Percentiles rank a stretch among this genome's conserved stretches.
Conservation (phyloP, 257 asterid species). For the Cynanchum wilfordii region DNA sequence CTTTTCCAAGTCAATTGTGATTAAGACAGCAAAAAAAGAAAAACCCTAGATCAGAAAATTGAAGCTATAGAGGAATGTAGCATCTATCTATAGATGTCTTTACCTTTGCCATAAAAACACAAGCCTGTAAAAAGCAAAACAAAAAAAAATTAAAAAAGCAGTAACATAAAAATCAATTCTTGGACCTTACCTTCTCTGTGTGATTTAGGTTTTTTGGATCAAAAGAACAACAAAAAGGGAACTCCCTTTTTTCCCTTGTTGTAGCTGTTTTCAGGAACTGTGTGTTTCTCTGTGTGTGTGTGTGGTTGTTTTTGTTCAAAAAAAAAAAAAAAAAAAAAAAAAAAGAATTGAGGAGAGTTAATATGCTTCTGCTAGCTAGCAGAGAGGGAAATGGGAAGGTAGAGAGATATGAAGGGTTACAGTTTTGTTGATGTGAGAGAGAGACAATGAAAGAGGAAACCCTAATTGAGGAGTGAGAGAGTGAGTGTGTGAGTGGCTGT, state of each 20-base stretch:
- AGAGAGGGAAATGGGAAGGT: too few species aligned
- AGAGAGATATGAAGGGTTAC: too few species aligned
- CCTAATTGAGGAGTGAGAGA: conserved; percentile 30
- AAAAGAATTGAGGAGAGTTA: neutral
- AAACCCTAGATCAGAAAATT: conserved; percentile 28
- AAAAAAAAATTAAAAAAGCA: conserved; percentile 11
- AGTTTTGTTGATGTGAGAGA: neutral
- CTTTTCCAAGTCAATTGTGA: conserved; percentile 3
- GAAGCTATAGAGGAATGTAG: conserved; percentile 7
- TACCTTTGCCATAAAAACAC: conserved; percentile 17
- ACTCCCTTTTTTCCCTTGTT: conserved; percentile 20
- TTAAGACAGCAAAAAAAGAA: conserved; percentile 7
- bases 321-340: too few species aligned
- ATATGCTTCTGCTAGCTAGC: conserved; percentile 8
- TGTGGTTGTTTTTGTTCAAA: conserved; percentile 13
- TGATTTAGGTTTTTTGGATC: conserved; percentile 18
- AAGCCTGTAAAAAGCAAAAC: conserved; percentile 1
- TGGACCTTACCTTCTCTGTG: conserved; percentile 6
- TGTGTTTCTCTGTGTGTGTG: neutral
- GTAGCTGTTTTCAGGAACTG: conserved; percentile 17
- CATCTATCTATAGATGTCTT: conserved; percentile 15
- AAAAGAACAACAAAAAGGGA: conserved; percentile 21
- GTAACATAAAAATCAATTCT: neutral
- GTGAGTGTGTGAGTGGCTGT: conserved; percentile 13
- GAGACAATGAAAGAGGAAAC: conserved; percentile 20